Conservation (phyloP, 2,329 filamentous ascomycete genomes). For the Ophiocordyceps camponoti-leonardi region DNA sequence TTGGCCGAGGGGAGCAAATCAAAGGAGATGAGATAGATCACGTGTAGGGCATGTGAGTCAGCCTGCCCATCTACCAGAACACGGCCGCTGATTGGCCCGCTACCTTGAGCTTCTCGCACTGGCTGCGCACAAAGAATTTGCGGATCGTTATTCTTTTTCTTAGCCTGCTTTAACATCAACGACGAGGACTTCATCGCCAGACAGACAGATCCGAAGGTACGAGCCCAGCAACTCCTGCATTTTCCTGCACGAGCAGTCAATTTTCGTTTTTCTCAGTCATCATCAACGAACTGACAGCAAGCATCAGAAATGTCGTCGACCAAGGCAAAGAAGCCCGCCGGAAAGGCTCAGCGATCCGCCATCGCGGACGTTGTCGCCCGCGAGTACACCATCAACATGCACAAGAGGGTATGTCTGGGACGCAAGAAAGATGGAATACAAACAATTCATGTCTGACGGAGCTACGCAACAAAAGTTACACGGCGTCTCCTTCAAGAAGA, state of each 20-base stretch:
- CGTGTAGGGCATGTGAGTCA: not conserved
- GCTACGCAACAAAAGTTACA: conserved; percentile 50
- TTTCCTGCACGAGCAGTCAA: not conserved
- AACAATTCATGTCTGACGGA: no score
- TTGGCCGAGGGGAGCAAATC: not conserved
- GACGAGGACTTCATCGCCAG: conserved; percentile 18
- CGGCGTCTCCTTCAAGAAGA: conserved; percentile 98
- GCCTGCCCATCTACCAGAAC: not conserved
- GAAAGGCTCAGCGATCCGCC: conserved; percentile 57
- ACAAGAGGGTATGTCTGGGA: conserved; percentile 57
- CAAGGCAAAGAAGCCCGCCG: conserved; percentile 19
- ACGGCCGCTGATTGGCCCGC: conserved; percentile 17
- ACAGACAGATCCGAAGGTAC: conserved; percentile 24
- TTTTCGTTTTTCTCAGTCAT: not conserved
- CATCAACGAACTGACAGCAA: conserved; percentile 7
- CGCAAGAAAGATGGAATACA: no score
- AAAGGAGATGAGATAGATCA: conserved; percentile 9
- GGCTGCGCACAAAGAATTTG: conserved; percentile 25
- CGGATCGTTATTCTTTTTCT: conserved; percentile 6
- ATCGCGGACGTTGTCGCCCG: conserved; percentile 97
- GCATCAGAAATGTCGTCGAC: conserved; percentile 24
- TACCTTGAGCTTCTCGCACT: conserved; percentile 6
- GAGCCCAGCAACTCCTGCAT: conserved; percentile 8
- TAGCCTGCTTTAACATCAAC: conserved; percentile 13
- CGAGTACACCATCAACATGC: conserved; percentile 99